Percentiles rank a stretch among this genome's conserved stretches.
Conservation (phyloP, 176 grass and related monocot species). For the Eleusine coracana region DNA sequence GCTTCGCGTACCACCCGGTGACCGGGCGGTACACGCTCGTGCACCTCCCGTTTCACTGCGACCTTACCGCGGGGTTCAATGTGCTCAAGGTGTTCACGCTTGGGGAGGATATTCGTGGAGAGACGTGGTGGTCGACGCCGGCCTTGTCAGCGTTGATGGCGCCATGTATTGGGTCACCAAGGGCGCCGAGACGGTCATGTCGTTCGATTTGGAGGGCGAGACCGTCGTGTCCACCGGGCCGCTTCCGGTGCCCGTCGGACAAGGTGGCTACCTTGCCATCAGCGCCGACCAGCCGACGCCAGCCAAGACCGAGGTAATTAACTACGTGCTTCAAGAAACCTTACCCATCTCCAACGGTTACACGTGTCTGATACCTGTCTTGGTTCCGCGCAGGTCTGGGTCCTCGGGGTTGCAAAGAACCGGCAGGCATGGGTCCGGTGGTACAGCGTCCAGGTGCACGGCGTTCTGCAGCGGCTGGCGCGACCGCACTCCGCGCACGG, state of each 20-base stretch:
- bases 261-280: neutral
- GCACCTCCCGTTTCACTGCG: conserved; percentile 7
- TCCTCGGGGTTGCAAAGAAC: neutral
- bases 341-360: too few relatives aligned
- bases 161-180: conserved; percentile 7
- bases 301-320: neutral
- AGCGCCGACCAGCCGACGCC: neutral
- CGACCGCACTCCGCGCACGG: neutral
- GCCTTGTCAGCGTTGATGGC: neutral
- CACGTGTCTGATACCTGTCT: too few relatives aligned
- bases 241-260: neutral
- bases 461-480: neutral
- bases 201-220: conserved; percentile 22
- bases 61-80: neutral
- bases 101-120: neutral
- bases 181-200: neutral
- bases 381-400: neutral
- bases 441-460: neutral
- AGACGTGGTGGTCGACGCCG: neutral
- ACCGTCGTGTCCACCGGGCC: neutral
- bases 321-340: too few relatives aligned
- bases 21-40: neutral
- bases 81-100: conserved; percentile 11
- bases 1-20: conserved; percentile 3
- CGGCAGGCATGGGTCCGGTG: neutral